Percentiles rank a stretch among this genome's conserved stretches.
phyloP scores from a whole-genome alignment of 2,329 filamentous ascomycete genomes.

The Aspergillaceae sp. region DNA sequence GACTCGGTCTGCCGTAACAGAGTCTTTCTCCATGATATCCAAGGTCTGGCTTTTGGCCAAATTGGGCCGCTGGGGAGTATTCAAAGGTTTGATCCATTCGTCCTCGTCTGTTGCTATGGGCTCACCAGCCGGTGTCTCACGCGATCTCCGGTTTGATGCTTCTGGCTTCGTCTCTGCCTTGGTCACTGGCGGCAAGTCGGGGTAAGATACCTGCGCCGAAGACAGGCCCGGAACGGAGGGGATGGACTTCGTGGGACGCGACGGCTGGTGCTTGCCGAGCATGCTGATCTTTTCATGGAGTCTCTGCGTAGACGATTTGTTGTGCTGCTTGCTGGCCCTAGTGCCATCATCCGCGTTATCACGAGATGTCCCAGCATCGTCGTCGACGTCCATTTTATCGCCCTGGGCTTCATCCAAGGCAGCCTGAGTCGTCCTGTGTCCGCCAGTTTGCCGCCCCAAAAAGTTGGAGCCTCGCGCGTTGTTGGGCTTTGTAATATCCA shows the following conservation, averaged over 20 bases:
- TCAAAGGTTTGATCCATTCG: conserved; percentile 52
- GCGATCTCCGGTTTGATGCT: conserved; percentile 11
- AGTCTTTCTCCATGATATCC: conserved; percentile 50
- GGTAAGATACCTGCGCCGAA: conserved; percentile 28
- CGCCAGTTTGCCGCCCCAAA: conserved; percentile 63
- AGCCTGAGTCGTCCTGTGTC: conserved; percentile 34
- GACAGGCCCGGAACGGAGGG: conserved; percentile 23
- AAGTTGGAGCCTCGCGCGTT: conserved; percentile 53
- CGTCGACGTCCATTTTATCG: conserved; percentile 43
- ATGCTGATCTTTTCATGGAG: conserved; percentile 87
- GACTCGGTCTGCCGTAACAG: conserved; percentile 8
- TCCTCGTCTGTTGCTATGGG: conserved; percentile 40
- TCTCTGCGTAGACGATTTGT: conserved; percentile 86
- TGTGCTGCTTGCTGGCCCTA: conserved; percentile 54
- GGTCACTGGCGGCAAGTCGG: conserved; percentile 23
- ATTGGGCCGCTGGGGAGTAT: conserved; percentile 39
- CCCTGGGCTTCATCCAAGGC: conserved; percentile 34
- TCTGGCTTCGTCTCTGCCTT: conserved; percentile 22
- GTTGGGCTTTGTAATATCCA: conserved; percentile 46
- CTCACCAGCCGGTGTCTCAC: conserved; percentile 14
- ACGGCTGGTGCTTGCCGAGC: conserved; percentile 49
- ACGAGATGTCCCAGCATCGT: conserved; percentile 45
- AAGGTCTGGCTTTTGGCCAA: conserved; percentile 54
- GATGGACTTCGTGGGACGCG: conserved; percentile 40
- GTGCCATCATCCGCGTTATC: conserved; percentile 42